Conservation (phyloP, 768 basidiomycete genomes). For the Kwoniella dejecticola region DNA sequence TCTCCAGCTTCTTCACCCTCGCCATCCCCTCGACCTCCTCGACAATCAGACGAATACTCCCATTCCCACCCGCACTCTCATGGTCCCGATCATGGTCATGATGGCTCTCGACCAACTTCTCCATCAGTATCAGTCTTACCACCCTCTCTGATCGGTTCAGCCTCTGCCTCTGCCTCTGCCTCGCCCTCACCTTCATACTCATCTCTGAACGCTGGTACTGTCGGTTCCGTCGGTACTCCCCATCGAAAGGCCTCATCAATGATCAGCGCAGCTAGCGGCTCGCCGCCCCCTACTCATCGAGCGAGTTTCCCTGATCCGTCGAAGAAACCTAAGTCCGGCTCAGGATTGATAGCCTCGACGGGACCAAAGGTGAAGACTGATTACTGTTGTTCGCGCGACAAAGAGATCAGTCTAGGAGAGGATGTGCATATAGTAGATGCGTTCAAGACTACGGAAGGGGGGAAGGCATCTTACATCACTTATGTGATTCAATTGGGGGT, state of each 20-base stretch:
- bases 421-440: slow-evolving; percentile 74
- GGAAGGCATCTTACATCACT: slow-evolving; percentile 87
- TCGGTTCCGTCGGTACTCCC: background rate
- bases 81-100: too few relatives aligned
- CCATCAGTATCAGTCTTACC: slow-evolving; percentile 18
- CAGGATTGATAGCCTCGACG: slow-evolving; percentile 20
- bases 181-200: slow-evolving; percentile 14
- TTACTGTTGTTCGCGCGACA: slow-evolving; percentile 52
- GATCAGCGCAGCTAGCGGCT: slow-evolving; percentile 46
- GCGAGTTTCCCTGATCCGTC: slow-evolving; percentile 50
- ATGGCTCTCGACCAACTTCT: slow-evolving; percentile 1
- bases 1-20: slow-evolving; percentile 33
- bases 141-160: slow-evolving; percentile 3
- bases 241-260: slow-evolving; percentile 35
- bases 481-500: slow-evolving; percentile 92
- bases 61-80: too few relatives aligned
- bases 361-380: slow-evolving; percentile 51
- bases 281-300: slow-evolving; percentile 50
- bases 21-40: slow-evolving; percentile 13
- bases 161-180: too few relatives aligned
- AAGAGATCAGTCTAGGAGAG: slow-evolving; percentile 46
- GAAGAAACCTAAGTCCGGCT: slow-evolving; percentile 38
- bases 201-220: slow-evolving; percentile 20
- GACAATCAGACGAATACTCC: background rate
- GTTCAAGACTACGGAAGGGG: slow-evolving; percentile 85